Evolutionary conservation across 116 monocot genomes (phyloP).

Genomic region (Trichopus zeylanicus): DNA sequence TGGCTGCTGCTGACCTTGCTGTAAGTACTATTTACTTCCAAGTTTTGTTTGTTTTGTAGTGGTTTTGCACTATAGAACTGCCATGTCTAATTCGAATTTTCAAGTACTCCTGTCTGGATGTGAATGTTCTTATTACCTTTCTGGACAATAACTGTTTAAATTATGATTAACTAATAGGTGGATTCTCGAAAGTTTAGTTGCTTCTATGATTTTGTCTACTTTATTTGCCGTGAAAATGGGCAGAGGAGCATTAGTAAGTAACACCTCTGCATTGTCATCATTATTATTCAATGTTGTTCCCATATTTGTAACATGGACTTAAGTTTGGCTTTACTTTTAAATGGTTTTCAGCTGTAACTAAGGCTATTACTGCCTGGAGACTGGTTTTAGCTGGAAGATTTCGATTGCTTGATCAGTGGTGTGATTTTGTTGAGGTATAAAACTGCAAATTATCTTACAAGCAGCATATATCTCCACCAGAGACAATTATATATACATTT

Average conservation of each 20-base stretch:
- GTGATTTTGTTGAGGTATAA: constrained; percentile 76
- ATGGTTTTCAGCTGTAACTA: constrained; percentile 45
- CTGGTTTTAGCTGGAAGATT: constrained; percentile 78
- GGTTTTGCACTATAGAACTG: background rate
- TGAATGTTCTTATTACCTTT: background rate
- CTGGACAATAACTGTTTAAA: background rate
- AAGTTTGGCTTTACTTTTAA: background rate
- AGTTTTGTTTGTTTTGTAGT: background rate
- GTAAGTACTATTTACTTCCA: constrained; percentile 30
- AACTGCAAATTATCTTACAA: background rate
- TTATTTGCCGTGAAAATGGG: constrained; percentile 77
- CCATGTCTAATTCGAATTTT: background rate
- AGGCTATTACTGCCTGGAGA: constrained; percentile 73
- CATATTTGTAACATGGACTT: constrained; percentile 2
- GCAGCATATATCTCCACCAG: background rate
- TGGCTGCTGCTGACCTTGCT: constrained; percentile 52
- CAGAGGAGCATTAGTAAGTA: constrained; percentile 81
- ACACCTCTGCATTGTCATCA: background rate
- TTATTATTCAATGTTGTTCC: background rate
- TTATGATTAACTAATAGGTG: constrained; percentile 38
- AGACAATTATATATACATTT: no score
- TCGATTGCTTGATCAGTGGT: constrained; percentile 76
- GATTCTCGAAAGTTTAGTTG: constrained; percentile 56
- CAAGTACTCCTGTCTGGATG: background rate
- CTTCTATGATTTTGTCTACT: constrained; percentile 93